Evolutionary conservation across 345 rosid species (phyloP).

Genomic region (Lepidium sativum): DNA sequence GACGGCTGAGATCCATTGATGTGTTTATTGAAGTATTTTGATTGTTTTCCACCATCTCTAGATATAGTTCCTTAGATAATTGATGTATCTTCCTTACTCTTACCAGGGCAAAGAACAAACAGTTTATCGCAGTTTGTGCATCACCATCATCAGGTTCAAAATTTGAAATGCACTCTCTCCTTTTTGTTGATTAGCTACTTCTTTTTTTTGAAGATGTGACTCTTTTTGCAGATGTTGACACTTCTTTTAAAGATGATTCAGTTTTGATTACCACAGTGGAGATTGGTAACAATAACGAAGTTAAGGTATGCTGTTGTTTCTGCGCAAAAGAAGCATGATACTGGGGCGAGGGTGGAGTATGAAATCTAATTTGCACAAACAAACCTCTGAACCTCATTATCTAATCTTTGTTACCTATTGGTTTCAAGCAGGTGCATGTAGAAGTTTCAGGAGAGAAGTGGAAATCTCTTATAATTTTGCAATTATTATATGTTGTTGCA

Average conservation of each 20-base stretch:
- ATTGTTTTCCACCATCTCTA: background rate
- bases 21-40: background rate
- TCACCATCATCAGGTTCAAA: slow-evolving; percentile 48
- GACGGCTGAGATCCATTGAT: background rate
- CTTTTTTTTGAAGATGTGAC: background rate
- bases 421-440: slow-evolving; percentile 46
- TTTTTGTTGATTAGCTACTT: background rate
- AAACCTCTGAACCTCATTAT: background rate
- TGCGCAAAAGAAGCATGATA: background rate
- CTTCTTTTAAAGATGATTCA: slow-evolving; percentile 44
- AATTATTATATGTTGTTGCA: too few relatives aligned
- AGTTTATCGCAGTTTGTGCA: slow-evolving; percentile 27
- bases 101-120: slow-evolving; percentile 33
- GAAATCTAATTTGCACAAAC: background rate
- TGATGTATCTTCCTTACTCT: background rate
- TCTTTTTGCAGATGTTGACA: slow-evolving; percentile 31
- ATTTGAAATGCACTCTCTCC: background rate
- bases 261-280: slow-evolving; percentile 26
- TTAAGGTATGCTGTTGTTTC: slow-evolving; percentile 20
- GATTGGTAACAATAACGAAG: slow-evolving; percentile 9
- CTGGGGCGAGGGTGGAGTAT: background rate
- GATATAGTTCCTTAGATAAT: background rate
- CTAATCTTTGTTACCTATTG: background rate
- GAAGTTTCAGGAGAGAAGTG: slow-evolving; percentile 58
- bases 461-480: too few relatives aligned